phyloP scores from a whole-genome alignment of 2,329 filamentous ascomycete species.

The Diplocarpon rosae region DNA sequence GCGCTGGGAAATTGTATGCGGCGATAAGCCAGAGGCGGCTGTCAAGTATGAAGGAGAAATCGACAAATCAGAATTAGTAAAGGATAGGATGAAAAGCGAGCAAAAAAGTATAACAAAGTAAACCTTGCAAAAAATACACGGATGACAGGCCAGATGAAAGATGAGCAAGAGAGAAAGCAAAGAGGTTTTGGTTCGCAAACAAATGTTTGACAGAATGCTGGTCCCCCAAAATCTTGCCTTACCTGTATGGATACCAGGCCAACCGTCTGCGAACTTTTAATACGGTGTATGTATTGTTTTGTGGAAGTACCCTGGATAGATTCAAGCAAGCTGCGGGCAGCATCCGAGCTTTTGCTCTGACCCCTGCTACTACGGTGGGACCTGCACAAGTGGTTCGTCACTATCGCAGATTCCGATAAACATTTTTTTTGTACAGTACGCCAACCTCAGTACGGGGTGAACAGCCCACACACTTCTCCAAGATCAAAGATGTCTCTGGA shows the following conservation, averaged over 20 bases:
- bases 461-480: conserved; percentile 23
- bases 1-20: conserved; percentile 6
- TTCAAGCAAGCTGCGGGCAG: no score
- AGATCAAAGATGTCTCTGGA: conserved; percentile 51
- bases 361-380: not conserved
- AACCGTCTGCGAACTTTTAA: no score
- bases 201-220: no score
- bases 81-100: not conserved
- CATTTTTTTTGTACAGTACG: conserved; percentile 13
- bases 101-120: conserved; percentile 16
- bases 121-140: conserved; percentile 9
- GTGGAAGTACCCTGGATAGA: no score
- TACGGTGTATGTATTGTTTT: no score
- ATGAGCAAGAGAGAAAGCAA: not conserved
- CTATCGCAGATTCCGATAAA: conserved; percentile 15
- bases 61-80: not conserved
- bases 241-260: no score
- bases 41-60: conserved; percentile 16
- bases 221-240: no score
- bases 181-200: no score
- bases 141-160: conserved; percentile 10
- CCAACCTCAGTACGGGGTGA: conserved; percentile 19
- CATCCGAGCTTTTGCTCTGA: not conserved
- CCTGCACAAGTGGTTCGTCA: conserved; percentile 6
- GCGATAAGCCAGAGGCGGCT: conserved; percentile 13